These are phyloP conservation scores for Phytophthora palmivora DNA, from an alignment of 352 stramenopile genomes.

Conservation along the genomic window DNA sequence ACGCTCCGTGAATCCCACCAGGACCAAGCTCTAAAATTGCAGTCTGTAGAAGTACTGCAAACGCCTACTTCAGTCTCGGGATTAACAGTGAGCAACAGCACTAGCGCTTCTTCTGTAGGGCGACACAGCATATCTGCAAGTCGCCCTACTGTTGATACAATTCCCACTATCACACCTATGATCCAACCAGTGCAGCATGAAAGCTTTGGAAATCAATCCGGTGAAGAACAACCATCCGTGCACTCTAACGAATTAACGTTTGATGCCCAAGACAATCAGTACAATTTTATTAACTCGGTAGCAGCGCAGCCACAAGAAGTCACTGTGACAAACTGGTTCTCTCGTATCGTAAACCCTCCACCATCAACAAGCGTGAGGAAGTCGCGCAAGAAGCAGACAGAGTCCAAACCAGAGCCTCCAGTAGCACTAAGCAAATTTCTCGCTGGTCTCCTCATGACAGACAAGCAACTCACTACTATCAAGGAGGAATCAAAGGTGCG, in stretches of 20 bases:
- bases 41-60: slow-evolving; percentile 46
- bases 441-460: slow-evolving; percentile 40
- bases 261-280: slow-evolving; percentile 16
- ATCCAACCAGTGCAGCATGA: not conserved
- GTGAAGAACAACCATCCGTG: slow-evolving; percentile 1
- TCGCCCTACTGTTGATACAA: not conserved
- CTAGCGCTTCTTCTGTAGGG: not conserved
- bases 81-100: not conserved
- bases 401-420: slow-evolving; percentile 12
- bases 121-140: not conserved
- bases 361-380: slow-evolving; percentile 11
- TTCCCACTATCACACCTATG: no score
- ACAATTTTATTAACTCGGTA: slow-evolving; percentile 26
- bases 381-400: slow-evolving; percentile 19
- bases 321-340: slow-evolving; percentile 26
- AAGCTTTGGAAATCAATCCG: not conserved
- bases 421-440: slow-evolving; percentile 39
- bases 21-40: slow-evolving; percentile 59
- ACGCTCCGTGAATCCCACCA: slow-evolving; percentile 54
- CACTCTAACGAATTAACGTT: slow-evolving; percentile 5
- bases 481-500: slow-evolving; percentile 45
- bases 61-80: slow-evolving; percentile 20
- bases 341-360: slow-evolving; percentile 25
- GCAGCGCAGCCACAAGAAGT: slow-evolving; percentile 3
- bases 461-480: slow-evolving; percentile 37